Evolutionary conservation across 805 yeast genomes (phyloP), one percentile per base, ranked within the genome.

Genomic region (Priceomyces castillae): DNA sequence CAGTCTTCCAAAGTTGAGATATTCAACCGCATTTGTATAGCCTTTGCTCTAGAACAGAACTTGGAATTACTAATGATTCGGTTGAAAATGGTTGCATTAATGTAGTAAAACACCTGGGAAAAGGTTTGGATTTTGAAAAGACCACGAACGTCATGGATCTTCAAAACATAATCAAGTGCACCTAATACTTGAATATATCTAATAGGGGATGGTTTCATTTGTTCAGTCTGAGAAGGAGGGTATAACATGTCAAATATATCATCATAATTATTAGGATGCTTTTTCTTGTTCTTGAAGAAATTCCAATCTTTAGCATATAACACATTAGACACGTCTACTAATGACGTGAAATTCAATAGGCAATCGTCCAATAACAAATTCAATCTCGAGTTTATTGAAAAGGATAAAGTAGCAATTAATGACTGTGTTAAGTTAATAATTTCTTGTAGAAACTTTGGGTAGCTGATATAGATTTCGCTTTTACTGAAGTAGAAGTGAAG

Each of bases 1-100:
- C 99, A 94, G 57, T 94, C 97, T 62, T 94, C 97, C 35, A 94
- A 65, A 4, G 86, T 77, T 0, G 97, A 89, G 7, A 94, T 56
- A 54, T 94, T 94, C 42, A 94, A 75, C 43, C 97, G 72, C 37
- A 94, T 83, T 59, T 94, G 98, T 64, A 94, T 80, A 0, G 97
- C 98, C 48, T 83, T 79, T 0, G 88, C 76, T 46, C 99, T 76
- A 0, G 96, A 80, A 39, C 86, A 73, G 51, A 84, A 84, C 53
- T 79, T 85, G 23, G 85, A 80, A 48, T 78, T 81, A 16, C 80
- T 71, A 41, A 90, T 59, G 17, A 90, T 73, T 39, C 82, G 73
- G 61, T 92, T 90, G 67, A 92, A 90, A 16, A 90, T 53, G 2
- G 78, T 74, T 7, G 82, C 69, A 7, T 90, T 81, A 18, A 90